Conservation (phyloP, 2,329 filamentous ascomycete species). For the Talaromyces sp. region DNA sequence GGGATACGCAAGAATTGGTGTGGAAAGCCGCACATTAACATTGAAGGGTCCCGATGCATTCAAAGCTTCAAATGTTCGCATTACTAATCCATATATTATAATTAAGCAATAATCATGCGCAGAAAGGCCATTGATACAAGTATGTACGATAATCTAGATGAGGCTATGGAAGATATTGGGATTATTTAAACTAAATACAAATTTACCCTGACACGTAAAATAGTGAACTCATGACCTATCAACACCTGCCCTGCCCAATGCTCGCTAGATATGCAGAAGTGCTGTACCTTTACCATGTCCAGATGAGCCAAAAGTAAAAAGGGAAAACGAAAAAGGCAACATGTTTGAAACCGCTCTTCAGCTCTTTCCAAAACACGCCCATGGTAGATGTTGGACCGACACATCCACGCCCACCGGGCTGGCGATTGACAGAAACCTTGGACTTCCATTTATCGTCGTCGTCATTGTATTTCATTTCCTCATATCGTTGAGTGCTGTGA, state of each 20-base stretch:
- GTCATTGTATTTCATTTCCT: slow-evolving; percentile 7
- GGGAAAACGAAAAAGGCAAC: slow-evolving; percentile 58
- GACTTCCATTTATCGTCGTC: slow-evolving; percentile 25
- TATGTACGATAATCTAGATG: not conserved
- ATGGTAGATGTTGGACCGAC: slow-evolving; percentile 37
- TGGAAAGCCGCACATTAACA: not conserved
- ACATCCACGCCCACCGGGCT: slow-evolving; percentile 11
- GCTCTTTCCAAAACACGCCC: slow-evolving; percentile 55
- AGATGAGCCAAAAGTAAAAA: slow-evolving; percentile 64
- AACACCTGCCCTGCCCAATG: not conserved
- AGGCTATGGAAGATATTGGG: not conserved
- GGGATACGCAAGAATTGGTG: not conserved
- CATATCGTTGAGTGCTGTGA: slow-evolving; percentile 8
- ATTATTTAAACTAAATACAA: not conserved
- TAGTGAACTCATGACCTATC: not conserved
- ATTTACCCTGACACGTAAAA: not conserved
- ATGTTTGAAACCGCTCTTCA: slow-evolving; percentile 40
- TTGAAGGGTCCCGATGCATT: not conserved
- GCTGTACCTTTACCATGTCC: slow-evolving; percentile 47
- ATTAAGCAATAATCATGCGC: not conserved
- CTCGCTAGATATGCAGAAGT: not conserved
- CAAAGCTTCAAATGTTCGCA: no score
- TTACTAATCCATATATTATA: not conserved
- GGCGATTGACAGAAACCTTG: slow-evolving; percentile 8
- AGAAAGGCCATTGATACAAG: not conserved